Conservation (phyloP, 352 stramenopile species). For the Aphanomyces stellatus region DNA sequence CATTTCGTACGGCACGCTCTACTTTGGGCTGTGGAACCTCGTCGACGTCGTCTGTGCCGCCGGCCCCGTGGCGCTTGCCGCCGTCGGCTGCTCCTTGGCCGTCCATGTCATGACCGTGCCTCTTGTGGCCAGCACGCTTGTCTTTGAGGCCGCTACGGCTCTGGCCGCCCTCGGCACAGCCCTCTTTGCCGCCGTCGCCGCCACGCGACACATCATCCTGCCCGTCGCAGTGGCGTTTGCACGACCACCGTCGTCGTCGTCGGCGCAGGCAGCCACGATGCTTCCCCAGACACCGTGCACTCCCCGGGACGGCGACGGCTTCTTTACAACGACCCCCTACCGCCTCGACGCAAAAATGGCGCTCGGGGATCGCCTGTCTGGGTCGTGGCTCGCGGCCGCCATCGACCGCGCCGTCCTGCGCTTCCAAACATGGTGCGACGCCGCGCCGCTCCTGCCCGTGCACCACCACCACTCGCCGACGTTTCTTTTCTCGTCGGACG, state of each 20-base stretch:
- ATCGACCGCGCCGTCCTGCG: background rate
- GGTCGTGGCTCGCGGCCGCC: background rate
- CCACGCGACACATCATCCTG: background rate
- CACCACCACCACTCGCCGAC: background rate
- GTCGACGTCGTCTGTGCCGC: background rate
- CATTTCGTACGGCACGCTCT: background rate
- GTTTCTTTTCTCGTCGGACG: background rate
- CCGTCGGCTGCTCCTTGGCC: background rate
- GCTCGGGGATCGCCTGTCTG: background rate
- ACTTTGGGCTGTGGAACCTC: slow-evolving; percentile 6
- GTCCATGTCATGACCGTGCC: background rate
- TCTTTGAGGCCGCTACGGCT: background rate
- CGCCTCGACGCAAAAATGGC: slow-evolving; percentile 1
- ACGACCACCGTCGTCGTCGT: background rate
- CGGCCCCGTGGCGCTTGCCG: background rate
- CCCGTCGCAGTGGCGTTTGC: background rate
- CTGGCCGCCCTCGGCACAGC: background rate
- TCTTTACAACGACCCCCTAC: background rate
- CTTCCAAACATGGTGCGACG: background rate
- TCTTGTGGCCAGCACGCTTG: background rate
- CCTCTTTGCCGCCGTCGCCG: background rate
- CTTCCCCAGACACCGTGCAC: no score
- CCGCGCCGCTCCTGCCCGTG: background rate
- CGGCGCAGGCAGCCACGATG: background rate
- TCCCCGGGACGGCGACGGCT: background rate